phyloP scores from a whole-genome alignment of 1,284 basidiomycete species.

The Apiotrichum veenhuisii region DNA sequence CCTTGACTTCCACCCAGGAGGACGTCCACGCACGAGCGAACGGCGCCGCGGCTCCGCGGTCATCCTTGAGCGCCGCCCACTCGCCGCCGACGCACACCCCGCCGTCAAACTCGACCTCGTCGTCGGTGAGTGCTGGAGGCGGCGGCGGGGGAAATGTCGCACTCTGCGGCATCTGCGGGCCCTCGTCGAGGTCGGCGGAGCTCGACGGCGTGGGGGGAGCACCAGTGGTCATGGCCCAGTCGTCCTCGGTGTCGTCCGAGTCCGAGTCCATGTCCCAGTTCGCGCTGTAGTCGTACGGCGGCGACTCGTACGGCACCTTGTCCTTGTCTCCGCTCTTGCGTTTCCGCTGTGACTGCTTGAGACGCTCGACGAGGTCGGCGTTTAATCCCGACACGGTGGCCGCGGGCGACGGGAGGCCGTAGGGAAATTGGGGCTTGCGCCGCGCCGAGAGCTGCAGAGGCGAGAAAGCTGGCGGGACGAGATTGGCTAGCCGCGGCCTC shows the following conservation, averaged over 20 bases:
- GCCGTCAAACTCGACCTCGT: slow-evolving; percentile 28
- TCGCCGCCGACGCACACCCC: slow-evolving; percentile 30
- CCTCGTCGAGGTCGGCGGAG: slow-evolving; percentile 17
- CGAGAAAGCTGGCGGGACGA: slow-evolving; percentile 33
- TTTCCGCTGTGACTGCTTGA: slow-evolving; percentile 14
- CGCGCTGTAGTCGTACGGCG: slow-evolving; percentile 22
- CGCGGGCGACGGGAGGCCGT: slow-evolving; percentile 36
- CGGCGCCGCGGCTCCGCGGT: slow-evolving; percentile 1
- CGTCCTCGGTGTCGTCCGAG: slow-evolving; percentile 17
- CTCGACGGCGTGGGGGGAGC: slow-evolving; percentile 41
- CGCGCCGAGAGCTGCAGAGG: slow-evolving; percentile 19
- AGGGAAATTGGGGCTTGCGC: slow-evolving; percentile 19
- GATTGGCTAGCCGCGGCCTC: slow-evolving; percentile 11
- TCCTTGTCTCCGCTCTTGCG: slow-evolving; percentile 2
- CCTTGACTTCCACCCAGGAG: slow-evolving; percentile 9
- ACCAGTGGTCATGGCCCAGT: slow-evolving; percentile 27
- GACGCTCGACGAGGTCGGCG: slow-evolving; percentile 27
- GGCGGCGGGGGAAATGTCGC: slow-evolving; percentile 1
- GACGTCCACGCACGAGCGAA: slow-evolving; percentile 15
- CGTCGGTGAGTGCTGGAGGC: slow-evolving; percentile 4
- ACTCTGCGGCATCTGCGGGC: slow-evolving; percentile 10
- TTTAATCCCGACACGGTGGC: slow-evolving; percentile 23
- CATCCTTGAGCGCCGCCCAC: slow-evolving; percentile 26
- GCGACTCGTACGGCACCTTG: not conserved
- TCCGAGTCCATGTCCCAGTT: slow-evolving; percentile 30